A percentile compares a stretch with the other conserved stretches of the same genome.
Evolutionary conservation across 352 stramenopile genomes (phyloP).

Genomic region (Phytophthora rubi): DNA sequence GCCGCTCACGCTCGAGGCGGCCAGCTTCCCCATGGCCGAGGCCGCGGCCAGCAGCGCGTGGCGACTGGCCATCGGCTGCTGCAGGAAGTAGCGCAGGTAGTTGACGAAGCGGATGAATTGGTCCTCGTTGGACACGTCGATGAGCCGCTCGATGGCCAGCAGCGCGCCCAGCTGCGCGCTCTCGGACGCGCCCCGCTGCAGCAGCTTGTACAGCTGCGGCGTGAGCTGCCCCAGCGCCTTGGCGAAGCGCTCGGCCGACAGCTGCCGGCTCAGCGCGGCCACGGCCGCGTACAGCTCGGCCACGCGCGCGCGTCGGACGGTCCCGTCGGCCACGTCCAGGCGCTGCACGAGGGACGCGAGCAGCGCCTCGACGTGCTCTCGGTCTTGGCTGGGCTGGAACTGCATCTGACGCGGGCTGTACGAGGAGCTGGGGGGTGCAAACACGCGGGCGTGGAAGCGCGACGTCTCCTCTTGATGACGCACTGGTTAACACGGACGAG

Average conservation of each 20-base stretch:
- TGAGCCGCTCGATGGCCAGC: conserved; percentile 78
- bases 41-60: conserved; percentile 70
- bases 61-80: conserved; percentile 69
- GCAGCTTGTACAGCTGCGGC: conserved; percentile 74
- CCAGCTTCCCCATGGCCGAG: conserved; percentile 85
- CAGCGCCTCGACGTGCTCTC: conserved; percentile 70
- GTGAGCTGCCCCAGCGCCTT: conserved; percentile 78
- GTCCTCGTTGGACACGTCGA: conserved; percentile 85
- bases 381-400: conserved; percentile 44
- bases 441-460: not conserved
- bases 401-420: conserved; percentile 21
- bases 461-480: conserved; percentile 10
- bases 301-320: conserved; percentile 46
- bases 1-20: conserved; percentile 79
- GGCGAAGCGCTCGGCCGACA: conserved; percentile 82
- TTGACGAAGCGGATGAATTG: conserved; percentile 93
- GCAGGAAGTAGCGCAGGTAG: conserved; percentile 88
- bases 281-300: conserved; percentile 70
- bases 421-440: too few species aligned
- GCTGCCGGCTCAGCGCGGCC: conserved; percentile 66
- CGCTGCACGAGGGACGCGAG: conserved; percentile 70
- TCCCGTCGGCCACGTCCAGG: conserved; percentile 52
- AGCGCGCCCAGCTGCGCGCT: conserved; percentile 77
- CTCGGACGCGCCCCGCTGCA: conserved; percentile 62
- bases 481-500: not conserved